A percentile compares a stretch with the other conserved stretches of the same genome.
phyloP scores from a whole-genome alignment of 1,139 yeast genomes.

The Torulaspora pretoriensis region DNA sequence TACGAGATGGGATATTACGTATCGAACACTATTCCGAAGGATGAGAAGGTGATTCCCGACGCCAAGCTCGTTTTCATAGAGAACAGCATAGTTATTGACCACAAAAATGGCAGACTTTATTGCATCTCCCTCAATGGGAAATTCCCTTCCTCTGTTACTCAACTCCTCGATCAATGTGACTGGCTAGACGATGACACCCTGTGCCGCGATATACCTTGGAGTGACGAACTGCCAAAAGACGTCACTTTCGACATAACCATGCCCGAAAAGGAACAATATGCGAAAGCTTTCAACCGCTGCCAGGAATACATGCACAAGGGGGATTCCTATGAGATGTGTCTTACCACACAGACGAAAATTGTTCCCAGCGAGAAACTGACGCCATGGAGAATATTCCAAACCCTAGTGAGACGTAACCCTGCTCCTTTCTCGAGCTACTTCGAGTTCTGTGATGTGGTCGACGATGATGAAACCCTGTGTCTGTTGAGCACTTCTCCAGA shows the following conservation, averaged over 20 bases:
- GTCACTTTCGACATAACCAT: slow-evolving; percentile 34
- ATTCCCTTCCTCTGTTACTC: slow-evolving; percentile 24
- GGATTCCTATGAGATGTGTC: slow-evolving; percentile 89
- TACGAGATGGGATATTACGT: slow-evolving; percentile 72
- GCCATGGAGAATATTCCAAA: slow-evolving; percentile 80
- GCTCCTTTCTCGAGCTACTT: slow-evolving; percentile 88
- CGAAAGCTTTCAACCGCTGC: slow-evolving; percentile 54
- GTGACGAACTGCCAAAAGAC: slow-evolving; percentile 22
- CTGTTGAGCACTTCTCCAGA: slow-evolving; percentile 92
- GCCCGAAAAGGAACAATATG: slow-evolving; percentile 57
- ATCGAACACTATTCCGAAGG: slow-evolving; percentile 37
- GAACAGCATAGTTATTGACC: slow-evolving; percentile 56
- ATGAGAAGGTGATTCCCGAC: slow-evolving; percentile 50
- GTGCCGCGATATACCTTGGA: slow-evolving; percentile 19
- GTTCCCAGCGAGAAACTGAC: slow-evolving; percentile 43
- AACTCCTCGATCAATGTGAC: slow-evolving; percentile 3
- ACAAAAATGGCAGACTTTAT: slow-evolving; percentile 46
- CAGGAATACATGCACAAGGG: slow-evolving; percentile 72
- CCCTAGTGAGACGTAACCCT: slow-evolving; percentile 70
- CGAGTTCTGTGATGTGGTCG: slow-evolving; percentile 55
- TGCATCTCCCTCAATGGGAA: slow-evolving; percentile 47
- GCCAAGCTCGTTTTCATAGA: slow-evolving; percentile 71
- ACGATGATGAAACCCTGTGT: slow-evolving; percentile 35
- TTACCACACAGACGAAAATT: slow-evolving; percentile 74
- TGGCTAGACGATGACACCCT: slow-evolving; percentile 1